These are phyloP conservation scores for Fusarium oxysporum DNA, from an alignment of 2,329 filamentous ascomycete species.

Conservation along the genomic window DNA sequence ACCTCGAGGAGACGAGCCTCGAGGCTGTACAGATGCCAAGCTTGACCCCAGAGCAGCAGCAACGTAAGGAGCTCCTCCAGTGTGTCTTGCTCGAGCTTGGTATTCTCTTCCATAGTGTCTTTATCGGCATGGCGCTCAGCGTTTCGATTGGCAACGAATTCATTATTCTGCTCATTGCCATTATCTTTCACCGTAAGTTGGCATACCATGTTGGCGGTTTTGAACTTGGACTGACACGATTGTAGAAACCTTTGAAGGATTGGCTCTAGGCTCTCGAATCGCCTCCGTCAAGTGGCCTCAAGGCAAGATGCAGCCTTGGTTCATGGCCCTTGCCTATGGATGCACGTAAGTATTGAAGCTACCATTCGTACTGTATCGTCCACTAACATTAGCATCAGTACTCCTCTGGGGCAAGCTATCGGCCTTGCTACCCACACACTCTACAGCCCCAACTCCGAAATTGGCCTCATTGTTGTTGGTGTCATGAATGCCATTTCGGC, in stretches of 20 bases:
- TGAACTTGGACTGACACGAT: background rate
- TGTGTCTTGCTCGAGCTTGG: slow-evolving; percentile 83
- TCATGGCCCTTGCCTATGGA: slow-evolving; percentile 69
- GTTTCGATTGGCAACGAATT: slow-evolving; percentile 82
- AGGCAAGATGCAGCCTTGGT: slow-evolving; percentile 61
- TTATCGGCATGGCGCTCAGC: slow-evolving; percentile 86
- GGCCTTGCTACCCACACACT: slow-evolving; percentile 76
- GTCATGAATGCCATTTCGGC: slow-evolving; percentile 80
- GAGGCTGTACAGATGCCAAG: slow-evolving; percentile 39
- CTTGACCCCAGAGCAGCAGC: slow-evolving; percentile 64
- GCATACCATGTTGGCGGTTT: accelerated
- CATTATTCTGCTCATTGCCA: slow-evolving; percentile 81
- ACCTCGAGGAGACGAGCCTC: slow-evolving; percentile 40
- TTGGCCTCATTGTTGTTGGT: slow-evolving; percentile 76
- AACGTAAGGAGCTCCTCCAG: slow-evolving; percentile 76
- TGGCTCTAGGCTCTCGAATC: slow-evolving; percentile 74
- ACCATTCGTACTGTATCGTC: background rate
- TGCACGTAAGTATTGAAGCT: slow-evolving; percentile 55
- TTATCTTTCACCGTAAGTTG: slow-evolving; percentile 74
- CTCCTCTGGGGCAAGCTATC: slow-evolving; percentile 79
- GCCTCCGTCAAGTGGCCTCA: slow-evolving; percentile 62
- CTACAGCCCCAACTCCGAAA: slow-evolving; percentile 74
- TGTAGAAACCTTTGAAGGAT: slow-evolving; percentile 62
- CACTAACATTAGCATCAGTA: slow-evolving; percentile 56
- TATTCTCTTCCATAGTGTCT: slow-evolving; percentile 73